These are phyloP conservation scores for Yamadazyma membranifaciens DNA, from an alignment of 1,139 yeast genomes.

Conservation along the genomic window DNA sequence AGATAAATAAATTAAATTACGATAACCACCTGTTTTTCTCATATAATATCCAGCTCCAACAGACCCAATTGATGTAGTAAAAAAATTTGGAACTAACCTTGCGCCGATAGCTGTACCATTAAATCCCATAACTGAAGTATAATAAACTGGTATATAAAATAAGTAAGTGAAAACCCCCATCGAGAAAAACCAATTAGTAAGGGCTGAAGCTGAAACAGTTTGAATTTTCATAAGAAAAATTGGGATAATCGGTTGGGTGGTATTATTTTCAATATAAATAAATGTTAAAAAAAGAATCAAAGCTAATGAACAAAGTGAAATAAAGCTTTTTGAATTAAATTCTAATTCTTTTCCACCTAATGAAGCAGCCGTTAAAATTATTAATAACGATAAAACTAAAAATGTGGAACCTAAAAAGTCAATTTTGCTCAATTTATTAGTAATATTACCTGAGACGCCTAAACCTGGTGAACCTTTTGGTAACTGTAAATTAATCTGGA, in stretches of 20 bases:
- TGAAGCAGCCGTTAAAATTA: conserved; percentile 60
- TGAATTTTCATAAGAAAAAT: conserved; percentile 51
- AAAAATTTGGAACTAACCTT: conserved; percentile 62
- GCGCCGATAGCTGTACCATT: conserved; percentile 62
- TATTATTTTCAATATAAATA: conserved; percentile 54
- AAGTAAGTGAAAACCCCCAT: conserved; percentile 54
- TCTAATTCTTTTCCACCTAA: conserved; percentile 62
- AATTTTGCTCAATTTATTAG: conserved; percentile 51
- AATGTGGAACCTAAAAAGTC: conserved; percentile 72
- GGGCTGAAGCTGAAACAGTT: conserved; percentile 62
- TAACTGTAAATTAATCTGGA: conserved; percentile 36
- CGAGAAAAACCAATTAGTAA: conserved; percentile 65
- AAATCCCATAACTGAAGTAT: conserved; percentile 54
- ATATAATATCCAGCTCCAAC: conserved; percentile 68
- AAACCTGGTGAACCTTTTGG: conserved; percentile 52
- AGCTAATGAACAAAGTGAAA: conserved; percentile 23
- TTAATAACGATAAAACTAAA: conserved; percentile 54
- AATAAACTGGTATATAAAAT: conserved; percentile 65
- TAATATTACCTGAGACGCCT: conserved; percentile 38
- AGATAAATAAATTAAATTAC: conserved; percentile 43
- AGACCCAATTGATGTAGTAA: conserved; percentile 67
- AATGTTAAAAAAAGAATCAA: conserved; percentile 28
- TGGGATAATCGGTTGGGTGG: conserved; percentile 70
- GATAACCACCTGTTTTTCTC: conserved; percentile 68
- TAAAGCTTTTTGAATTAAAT: conserved; percentile 33